Evolutionary conservation across 306 rosid species (phyloP).

Genomic region (Carpinus fangiana): DNA sequence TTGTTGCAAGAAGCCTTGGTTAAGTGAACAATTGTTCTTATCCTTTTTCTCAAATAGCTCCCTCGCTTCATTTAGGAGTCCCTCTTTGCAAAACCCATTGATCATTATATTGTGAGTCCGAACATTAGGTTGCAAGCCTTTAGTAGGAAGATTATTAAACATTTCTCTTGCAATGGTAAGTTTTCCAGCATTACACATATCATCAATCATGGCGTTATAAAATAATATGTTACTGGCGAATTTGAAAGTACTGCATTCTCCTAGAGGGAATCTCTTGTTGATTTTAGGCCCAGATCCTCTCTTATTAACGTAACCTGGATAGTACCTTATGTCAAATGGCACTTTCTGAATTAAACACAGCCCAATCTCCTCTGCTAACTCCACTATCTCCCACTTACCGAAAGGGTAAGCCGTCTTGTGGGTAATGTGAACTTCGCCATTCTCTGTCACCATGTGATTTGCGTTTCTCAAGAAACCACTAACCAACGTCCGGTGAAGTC

Average conservation of each 20-base stretch:
- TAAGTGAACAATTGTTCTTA: too few species aligned
- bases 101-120: too few species aligned
- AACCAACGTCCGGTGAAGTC: constrained; percentile 32
- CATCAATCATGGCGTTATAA: too few species aligned
- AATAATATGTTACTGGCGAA: too few species aligned
- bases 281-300: constrained; percentile 6
- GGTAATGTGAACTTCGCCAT: constrained; percentile 43
- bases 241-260: constrained; percentile 29
- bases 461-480: constrained; percentile 31
- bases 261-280: constrained; percentile 16
- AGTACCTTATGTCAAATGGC: not conserved
- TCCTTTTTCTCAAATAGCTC: too few species aligned
- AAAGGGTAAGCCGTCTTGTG: constrained; percentile 42
- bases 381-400: constrained; percentile 28
- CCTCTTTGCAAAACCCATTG: too few species aligned
- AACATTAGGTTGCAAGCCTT: too few species aligned
- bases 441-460: not conserved
- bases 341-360: constrained; percentile 12
- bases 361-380: constrained; percentile 4
- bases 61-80: too few species aligned
- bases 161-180: too few species aligned
- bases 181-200: too few species aligned
- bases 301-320: constrained; percentile 31
- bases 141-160: too few species aligned
- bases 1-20: too few species aligned